A percentile compares a stretch with the other conserved stretches of the same genome.
Evolutionary conservation across 2,329 filamentous ascomycete genomes (phyloP).

Genomic region (Diaporthe velutina): DNA sequence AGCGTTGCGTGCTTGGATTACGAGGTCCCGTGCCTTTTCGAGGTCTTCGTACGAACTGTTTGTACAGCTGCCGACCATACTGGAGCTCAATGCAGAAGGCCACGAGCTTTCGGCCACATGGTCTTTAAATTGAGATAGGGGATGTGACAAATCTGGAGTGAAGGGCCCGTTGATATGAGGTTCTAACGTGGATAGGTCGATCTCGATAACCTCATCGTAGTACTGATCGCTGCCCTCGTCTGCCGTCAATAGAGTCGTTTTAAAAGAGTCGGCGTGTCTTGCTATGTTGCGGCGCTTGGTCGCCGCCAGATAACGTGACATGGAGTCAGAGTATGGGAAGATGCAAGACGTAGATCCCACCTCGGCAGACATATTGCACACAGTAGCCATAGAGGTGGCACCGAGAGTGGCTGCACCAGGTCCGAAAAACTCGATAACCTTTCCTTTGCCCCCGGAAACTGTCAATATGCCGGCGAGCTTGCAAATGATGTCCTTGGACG

Average conservation of each 20-base stretch:
- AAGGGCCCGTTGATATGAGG: slow-evolving; percentile 98
- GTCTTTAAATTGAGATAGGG: slow-evolving; percentile 89
- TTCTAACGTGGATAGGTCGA: slow-evolving; percentile 90
- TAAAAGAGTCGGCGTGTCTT: slow-evolving; percentile 73
- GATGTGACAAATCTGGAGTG: slow-evolving; percentile 94
- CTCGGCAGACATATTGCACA: slow-evolving; percentile 90
- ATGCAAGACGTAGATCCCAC: slow-evolving; percentile 94
- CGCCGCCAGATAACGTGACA: slow-evolving; percentile 86
- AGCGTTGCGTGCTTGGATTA: slow-evolving; percentile 88
- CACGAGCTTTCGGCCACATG: slow-evolving; percentile 87
- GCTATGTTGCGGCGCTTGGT: slow-evolving; percentile 84
- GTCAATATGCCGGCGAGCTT: slow-evolving; percentile 90
- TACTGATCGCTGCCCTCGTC: slow-evolving; percentile 83
- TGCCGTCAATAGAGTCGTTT: slow-evolving; percentile 66
- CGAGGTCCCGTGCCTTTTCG: slow-evolving; percentile 92
- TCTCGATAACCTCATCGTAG: slow-evolving; percentile 92
- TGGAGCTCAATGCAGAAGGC: slow-evolving; percentile 91
- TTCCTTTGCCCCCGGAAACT: slow-evolving; percentile 93
- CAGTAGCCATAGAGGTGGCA: slow-evolving; percentile 92
- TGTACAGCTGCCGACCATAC: slow-evolving; percentile 96
- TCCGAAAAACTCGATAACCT: slow-evolving; percentile 94
- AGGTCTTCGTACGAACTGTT: slow-evolving; percentile 99
- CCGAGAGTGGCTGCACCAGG: slow-evolving; percentile 90
- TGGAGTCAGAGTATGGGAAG: slow-evolving; percentile 90
- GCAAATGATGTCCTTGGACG: slow-evolving; percentile 91